Evolutionary conservation across 352 stramenopile species (phyloP).

Genomic region (Pythium pyrilobum): DNA sequence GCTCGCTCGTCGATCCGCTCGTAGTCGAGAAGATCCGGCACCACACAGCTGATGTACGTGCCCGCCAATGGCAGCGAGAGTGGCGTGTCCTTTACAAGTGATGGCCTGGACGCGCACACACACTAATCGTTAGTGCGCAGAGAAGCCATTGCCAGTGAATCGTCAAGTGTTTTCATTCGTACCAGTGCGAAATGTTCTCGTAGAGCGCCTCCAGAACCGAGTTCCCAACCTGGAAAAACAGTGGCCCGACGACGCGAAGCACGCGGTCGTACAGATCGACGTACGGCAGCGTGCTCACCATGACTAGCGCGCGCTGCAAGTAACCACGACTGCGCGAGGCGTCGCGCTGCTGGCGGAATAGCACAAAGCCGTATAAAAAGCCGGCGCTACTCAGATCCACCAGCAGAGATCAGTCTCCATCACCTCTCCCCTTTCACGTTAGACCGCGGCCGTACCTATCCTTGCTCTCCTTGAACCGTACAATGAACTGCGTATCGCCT

Average conservation of each 20-base stretch:
- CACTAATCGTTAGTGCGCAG: too few species aligned
- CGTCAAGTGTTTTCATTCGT: too few species aligned
- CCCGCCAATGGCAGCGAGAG: constrained; percentile 61
- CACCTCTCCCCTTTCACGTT: neutral
- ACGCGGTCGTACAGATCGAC: constrained; percentile 77
- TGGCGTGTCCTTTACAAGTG: constrained; percentile 35
- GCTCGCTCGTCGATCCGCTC: constrained; percentile 27
- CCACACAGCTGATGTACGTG: constrained; percentile 70
- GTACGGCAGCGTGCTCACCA: constrained; percentile 63
- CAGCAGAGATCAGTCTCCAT: neutral
- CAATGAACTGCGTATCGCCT: constrained; percentile 80
- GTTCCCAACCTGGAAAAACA: constrained; percentile 74
- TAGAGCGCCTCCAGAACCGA: constrained; percentile 66
- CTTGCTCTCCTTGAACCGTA: constrained; percentile 47
- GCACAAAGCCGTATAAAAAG: constrained; percentile 79
- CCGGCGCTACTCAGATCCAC: constrained; percentile 9
- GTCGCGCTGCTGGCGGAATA: constrained; percentile 83
- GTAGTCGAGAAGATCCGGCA: constrained; percentile 64
- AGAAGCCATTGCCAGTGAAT: too few species aligned
- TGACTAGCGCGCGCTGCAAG: constrained; percentile 82
- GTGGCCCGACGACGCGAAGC: constrained; percentile 56
- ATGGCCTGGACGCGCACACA: constrained; percentile 34
- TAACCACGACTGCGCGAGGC: constrained; percentile 61
- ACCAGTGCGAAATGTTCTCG: constrained; percentile 70
- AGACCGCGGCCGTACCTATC: constrained; percentile 23